Evolutionary conservation across 2,329 filamentous ascomycete genomes (phyloP).

Genomic region (Pseudogymnoascus sp.): DNA sequence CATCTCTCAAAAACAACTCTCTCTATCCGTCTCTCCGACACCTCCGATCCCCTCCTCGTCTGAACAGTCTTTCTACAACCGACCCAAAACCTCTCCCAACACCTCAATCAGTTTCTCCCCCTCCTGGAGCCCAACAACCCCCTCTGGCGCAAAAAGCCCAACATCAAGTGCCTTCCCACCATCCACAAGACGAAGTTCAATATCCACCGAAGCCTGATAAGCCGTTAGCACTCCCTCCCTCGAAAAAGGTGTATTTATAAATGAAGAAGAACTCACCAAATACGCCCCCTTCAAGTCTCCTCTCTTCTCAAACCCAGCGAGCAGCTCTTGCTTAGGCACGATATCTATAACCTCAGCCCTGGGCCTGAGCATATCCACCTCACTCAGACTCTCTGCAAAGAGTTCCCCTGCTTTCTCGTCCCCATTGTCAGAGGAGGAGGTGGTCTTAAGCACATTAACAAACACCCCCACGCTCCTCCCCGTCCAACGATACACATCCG

Average conservation of each 20-base stretch:
- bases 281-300: not conserved
- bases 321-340: not conserved
- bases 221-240: slow-evolving; percentile 7
- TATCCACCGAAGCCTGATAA: slow-evolving; percentile 23
- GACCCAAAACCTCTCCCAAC: not conserved
- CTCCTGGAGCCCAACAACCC: slow-evolving; percentile 16
- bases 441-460: slow-evolving; percentile 64
- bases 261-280: slow-evolving; percentile 2
- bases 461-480: slow-evolving; percentile 61
- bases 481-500: slow-evolving; percentile 69
- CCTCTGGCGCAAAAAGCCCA: slow-evolving; percentile 23
- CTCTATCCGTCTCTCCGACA: not conserved
- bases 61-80: not conserved
- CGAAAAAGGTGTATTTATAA: slow-evolving; percentile 8
- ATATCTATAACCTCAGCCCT: not conserved
- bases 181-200: slow-evolving; percentile 23
- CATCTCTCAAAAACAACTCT: not conserved
- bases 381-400: not conserved
- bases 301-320: not conserved
- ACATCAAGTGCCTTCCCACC: slow-evolving; percentile 19
- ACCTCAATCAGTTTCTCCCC: slow-evolving; percentile 15
- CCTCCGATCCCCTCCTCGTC: not conserved
- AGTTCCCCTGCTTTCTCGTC: not conserved
- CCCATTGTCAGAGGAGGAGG: not conserved
- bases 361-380: not conserved